Evolutionary conservation across 2,329 filamentous ascomycete genomes (phyloP).

Genomic region (Scedosporium apiospermum): DNA sequence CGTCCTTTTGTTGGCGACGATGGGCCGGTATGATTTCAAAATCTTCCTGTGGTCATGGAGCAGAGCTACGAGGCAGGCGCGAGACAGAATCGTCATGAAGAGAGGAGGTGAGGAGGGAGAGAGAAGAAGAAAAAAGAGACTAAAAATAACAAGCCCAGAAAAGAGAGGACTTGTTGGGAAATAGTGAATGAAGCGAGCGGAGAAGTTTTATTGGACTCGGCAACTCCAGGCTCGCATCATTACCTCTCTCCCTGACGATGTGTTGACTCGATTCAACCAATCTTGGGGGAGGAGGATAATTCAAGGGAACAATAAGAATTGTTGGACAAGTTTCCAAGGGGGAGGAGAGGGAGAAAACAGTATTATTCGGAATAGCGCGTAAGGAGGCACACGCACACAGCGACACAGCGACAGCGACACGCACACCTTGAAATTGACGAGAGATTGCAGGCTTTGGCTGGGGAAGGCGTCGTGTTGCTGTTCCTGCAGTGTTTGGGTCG

Average conservation of each 20-base stretch:
- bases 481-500: too few relatives aligned
- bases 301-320: not conserved
- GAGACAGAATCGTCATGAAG: conserved; percentile 5
- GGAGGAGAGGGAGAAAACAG: too few relatives aligned
- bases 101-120: not conserved
- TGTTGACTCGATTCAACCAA: not conserved
- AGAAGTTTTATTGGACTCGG: not conserved
- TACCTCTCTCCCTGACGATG: not conserved
- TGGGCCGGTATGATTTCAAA: conserved; percentile 30
- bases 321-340: too few relatives aligned
- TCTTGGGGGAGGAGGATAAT: conserved; percentile 5
- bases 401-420: too few relatives aligned
- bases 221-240: not conserved
- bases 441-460: conserved; percentile 1
- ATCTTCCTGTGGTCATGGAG: conserved; percentile 32
- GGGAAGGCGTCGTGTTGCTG: not conserved
- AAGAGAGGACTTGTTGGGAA: not conserved
- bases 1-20: conserved; percentile 32
- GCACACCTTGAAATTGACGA: too few relatives aligned
- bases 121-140: not conserved
- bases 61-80: conserved; percentile 30
- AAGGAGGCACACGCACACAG: too few relatives aligned
- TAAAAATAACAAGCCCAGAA: not conserved
- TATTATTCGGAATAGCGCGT: too few relatives aligned
- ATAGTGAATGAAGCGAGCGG: not conserved